A percentile compares a stretch with the other conserved stretches of the same genome.
These are phyloP conservation scores for Pittosporum tobira DNA, from an alignment of 129 eudicot genomes.

Conservation along the genomic window DNA sequence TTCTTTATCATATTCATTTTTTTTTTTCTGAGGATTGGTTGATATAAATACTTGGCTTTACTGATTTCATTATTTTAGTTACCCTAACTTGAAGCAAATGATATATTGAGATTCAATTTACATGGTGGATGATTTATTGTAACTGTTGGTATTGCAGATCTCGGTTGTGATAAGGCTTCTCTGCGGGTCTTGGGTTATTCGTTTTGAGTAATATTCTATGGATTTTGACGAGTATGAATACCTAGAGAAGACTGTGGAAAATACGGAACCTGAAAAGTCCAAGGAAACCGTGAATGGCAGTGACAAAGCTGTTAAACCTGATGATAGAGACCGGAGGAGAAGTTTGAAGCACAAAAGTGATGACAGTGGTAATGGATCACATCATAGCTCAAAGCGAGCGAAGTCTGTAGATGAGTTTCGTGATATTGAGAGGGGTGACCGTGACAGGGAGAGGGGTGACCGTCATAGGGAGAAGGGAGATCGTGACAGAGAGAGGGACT, in stretches of 20 bases:
- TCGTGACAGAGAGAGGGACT: conserved; percentile 36
- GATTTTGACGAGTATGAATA: conserved; percentile 89
- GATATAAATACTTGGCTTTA: no score
- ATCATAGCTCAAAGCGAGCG: conserved; percentile 40
- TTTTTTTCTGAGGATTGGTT: no score
- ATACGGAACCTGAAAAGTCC: conserved; percentile 34
- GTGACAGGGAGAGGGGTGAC: conserved; percentile 3
- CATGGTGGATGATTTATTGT: background rate
- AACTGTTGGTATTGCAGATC: conserved; percentile 8
- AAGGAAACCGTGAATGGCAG: conserved; percentile 45
- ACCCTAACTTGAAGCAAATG: conserved; percentile 8
- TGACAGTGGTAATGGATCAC: conserved; percentile 30
- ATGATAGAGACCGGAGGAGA: conserved; percentile 41
- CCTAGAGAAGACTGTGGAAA: conserved; percentile 68
- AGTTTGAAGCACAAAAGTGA: conserved; percentile 58
- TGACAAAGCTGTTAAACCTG: conserved; percentile 32
- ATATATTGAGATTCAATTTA: background rate
- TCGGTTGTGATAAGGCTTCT: conserved; percentile 6
- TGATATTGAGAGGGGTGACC: conserved; percentile 16
- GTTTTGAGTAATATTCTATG: conserved; percentile 20
- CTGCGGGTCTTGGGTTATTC: background rate
- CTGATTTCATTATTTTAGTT: background rate
- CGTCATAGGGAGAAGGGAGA: background rate
- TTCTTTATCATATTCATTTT: no score
- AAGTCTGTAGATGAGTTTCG: conserved; percentile 53